Evolutionary conservation across 2,329 filamentous ascomycete species (phyloP), one percentile per base, ranked within the genome.

Genomic region (Nemania sp.): DNA sequence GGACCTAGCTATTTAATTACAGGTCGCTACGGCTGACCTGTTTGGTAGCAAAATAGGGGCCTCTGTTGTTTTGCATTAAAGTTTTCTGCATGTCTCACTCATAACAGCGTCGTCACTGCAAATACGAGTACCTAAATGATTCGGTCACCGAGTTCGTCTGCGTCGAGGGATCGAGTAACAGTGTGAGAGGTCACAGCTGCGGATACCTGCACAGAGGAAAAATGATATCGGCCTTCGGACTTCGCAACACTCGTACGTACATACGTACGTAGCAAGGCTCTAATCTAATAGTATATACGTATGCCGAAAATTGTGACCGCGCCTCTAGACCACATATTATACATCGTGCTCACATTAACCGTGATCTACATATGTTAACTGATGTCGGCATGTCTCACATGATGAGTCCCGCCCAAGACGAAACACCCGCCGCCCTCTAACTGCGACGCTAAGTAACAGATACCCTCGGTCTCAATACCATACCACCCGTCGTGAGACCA

Each of bases 401-500:
- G 69, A 67, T 77, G 77, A 27, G 52, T 71, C 8, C 77, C 77
- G 18, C 76, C 77, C 13, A 78, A 57, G 7, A 77, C 69, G 26
- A 75, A 79, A 57, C 76, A 79, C 3, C 75, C 73, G 32, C 74
- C 74, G 10, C 75, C 74, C 41, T 74, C 70, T 11, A 74, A 54
- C 13, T 73, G 73, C 49, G 73, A 72, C 3, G 73, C 74, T 43
- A 74, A 60, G 52, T 80, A 81, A 69, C 78, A 80, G 20, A 81
- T 67, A 0, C 79, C 79, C 60, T 81, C 79, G 2, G 79, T 78
- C 70, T 80, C 79, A 24, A 80, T 74, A 1, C 79, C 79, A 18
- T 77, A 75, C 73, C 74, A 78, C 5, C 79, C 79, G 5, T 78
- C 73, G 41, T 74, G 74, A 10, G 72, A 71, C 78, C 78, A 80